A percentile compares a stretch with the other conserved stretches of the same genome.
These are phyloP conservation scores for Xylaria cubensis DNA, from an alignment of 495 filamentous ascomycete species.

Conservation along the genomic window DNA sequence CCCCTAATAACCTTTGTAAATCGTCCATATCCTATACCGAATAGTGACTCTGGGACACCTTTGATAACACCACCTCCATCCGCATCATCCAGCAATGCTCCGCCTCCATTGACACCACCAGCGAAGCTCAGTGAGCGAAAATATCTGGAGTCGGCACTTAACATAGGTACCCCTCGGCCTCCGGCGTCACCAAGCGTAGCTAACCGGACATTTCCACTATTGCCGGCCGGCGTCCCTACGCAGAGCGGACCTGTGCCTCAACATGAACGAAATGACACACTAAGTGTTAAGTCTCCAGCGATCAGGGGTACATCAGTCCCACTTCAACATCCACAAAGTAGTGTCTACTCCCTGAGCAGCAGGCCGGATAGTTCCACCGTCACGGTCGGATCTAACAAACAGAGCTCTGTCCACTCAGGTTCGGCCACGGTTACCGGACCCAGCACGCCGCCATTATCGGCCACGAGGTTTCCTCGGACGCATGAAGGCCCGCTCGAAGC, in stretches of 20 bases:
- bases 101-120: slow-evolving; percentile 45
- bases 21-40: slow-evolving; percentile 31
- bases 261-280: slow-evolving; percentile 33
- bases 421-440: slow-evolving; percentile 16
- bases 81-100: slow-evolving; percentile 31
- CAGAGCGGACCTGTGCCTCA: slow-evolving; percentile 43
- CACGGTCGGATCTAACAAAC: slow-evolving; percentile 31
- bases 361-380: slow-evolving; percentile 26
- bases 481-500: slow-evolving; percentile 43
- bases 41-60: slow-evolving; percentile 45
- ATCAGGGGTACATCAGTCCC: background rate
- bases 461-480: slow-evolving; percentile 40
- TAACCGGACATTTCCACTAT: slow-evolving; percentile 37
- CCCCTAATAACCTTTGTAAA: slow-evolving; percentile 28
- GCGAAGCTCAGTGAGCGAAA: slow-evolving; percentile 52
- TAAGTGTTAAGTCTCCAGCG: slow-evolving; percentile 13
- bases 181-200: slow-evolving; percentile 43
- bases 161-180: slow-evolving; percentile 7
- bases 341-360: slow-evolving; percentile 34
- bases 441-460: slow-evolving; percentile 32
- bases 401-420: slow-evolving; percentile 25
- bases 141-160: slow-evolving; percentile 36
- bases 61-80: slow-evolving; percentile 47
- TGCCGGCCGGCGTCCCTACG: slow-evolving; percentile 34
- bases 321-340: slow-evolving; percentile 31